phyloP scores from a whole-genome alignment of 495 filamentous ascomycete species.

The Neurospora sp. region DNA sequence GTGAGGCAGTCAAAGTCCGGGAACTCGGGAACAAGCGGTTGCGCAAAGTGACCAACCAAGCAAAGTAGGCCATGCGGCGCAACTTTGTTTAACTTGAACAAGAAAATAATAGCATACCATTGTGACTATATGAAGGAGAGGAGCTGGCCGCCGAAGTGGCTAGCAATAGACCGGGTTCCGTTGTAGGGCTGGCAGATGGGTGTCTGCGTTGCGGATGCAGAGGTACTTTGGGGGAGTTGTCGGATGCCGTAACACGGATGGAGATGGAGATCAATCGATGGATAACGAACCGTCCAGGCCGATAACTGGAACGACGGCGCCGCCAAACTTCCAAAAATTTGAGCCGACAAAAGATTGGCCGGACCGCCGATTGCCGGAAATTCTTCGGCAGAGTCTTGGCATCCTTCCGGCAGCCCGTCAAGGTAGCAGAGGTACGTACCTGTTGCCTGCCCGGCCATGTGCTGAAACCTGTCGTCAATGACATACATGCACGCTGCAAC shows the following conservation, averaged over 20 bases:
- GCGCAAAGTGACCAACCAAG: neutral
- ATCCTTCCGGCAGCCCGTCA: neutral
- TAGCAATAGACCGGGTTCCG: neutral
- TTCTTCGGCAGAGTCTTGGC: conserved; percentile 2
- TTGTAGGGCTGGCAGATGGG: neutral
- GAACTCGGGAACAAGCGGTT: neutral
- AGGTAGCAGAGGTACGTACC: neutral
- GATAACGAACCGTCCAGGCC: neutral
- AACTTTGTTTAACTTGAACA: neutral
- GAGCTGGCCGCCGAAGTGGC: neutral
- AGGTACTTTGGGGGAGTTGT: neutral
- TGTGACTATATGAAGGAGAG: neutral
- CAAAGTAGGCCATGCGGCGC: neutral
- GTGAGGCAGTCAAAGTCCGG: neutral
- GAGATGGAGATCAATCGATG: neutral
- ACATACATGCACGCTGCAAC: no score
- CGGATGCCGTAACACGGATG: neutral
- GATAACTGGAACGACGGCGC: neutral
- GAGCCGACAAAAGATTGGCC: conserved; percentile 5
- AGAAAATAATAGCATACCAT: neutral
- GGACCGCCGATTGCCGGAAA: conserved; percentile 19
- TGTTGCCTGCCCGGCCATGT: neutral
- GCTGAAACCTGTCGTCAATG: neutral
- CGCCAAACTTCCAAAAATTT: conserved; percentile 15
- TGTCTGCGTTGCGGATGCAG: neutral